These are phyloP conservation scores for Rhizopogon sp. DNA, from an alignment of 768 basidiomycete genomes.

Conservation along the genomic window DNA sequence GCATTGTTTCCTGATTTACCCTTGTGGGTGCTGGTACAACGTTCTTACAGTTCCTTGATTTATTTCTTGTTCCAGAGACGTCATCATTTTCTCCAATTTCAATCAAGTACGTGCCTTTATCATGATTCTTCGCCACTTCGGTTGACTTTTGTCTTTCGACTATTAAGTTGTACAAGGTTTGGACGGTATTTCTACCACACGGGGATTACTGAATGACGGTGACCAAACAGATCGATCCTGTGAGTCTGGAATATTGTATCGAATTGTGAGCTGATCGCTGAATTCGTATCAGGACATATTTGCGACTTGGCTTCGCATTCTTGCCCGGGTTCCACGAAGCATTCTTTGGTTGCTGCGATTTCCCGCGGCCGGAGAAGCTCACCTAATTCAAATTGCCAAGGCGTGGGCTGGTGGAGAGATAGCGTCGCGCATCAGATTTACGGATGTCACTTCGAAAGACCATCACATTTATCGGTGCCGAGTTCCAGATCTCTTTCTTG, in stretches of 20 bases:
- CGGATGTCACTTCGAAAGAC: slow-evolving; percentile 43
- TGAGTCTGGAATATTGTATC: slow-evolving; percentile 9
- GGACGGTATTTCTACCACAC: background rate
- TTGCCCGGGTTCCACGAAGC: slow-evolving; percentile 37
- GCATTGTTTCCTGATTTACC: slow-evolving; percentile 40
- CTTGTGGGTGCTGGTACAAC: slow-evolving; percentile 22
- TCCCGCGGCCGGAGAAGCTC: slow-evolving; percentile 40
- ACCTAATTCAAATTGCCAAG: slow-evolving; percentile 36
- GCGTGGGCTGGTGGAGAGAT: slow-evolving; percentile 43
- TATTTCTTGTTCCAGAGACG: slow-evolving; percentile 25
- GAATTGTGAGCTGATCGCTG: background rate
- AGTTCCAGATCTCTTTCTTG: slow-evolving; percentile 47
- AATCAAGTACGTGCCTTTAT: slow-evolving; percentile 36
- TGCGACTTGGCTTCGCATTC: slow-evolving; percentile 44
- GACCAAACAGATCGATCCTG: slow-evolving; percentile 30
- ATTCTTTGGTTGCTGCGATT: slow-evolving; percentile 52
- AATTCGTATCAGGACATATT: slow-evolving; percentile 32
- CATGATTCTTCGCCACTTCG: background rate
- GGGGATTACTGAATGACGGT: background rate
- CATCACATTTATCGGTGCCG: slow-evolving; percentile 39
- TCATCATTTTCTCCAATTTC: slow-evolving; percentile 48
- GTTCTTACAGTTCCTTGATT: background rate
- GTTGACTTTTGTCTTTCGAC: slow-evolving; percentile 6
- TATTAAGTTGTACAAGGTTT: slow-evolving; percentile 40
- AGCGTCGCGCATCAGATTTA: slow-evolving; percentile 41